phyloP scores from a whole-genome alignment of 106 monocot species.

The Amphibolis antarctica region DNA sequence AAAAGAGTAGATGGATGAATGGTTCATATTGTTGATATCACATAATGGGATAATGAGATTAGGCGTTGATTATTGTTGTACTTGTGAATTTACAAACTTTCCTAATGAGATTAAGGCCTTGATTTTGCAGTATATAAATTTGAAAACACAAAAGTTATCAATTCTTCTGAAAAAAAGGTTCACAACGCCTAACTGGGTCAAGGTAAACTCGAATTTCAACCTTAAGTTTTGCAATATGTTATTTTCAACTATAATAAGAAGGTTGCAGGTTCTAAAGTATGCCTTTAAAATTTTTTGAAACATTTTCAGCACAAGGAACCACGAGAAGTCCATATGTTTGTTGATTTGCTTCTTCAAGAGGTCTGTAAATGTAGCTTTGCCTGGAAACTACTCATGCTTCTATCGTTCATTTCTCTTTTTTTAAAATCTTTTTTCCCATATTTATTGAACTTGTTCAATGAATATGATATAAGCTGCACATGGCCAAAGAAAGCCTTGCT shows the following conservation, averaged over 20 bases:
- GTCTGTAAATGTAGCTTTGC: slow-evolving; percentile 19
- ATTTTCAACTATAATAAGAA: not conserved
- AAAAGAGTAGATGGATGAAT: no score
- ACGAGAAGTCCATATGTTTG: slow-evolving; percentile 97
- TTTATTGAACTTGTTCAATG: no score
- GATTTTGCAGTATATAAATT: slow-evolving; percentile 69
- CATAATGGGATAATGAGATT: no score
- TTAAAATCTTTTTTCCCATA: no score
- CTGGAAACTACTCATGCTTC: not conserved
- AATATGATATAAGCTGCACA: no score
- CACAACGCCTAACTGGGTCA: slow-evolving; percentile 89
- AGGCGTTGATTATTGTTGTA: no score
- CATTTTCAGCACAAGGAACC: slow-evolving; percentile 91
- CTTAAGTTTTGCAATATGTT: not conserved
- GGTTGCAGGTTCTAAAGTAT: not conserved
- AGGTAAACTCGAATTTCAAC: slow-evolving; percentile 30
- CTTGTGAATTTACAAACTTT: not conserved
- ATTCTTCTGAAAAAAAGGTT: slow-evolving; percentile 81
- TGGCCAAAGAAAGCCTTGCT: no score
- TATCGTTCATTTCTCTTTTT: not conserved
- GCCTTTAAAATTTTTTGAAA: slow-evolving; percentile 6
- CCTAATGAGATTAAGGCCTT: not conserved
- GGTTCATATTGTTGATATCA: no score
- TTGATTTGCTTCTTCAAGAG: slow-evolving; percentile 91
- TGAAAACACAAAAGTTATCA: slow-evolving; percentile 80